Percentiles rank a stretch among this genome's conserved stretches.
These are phyloP conservation scores for Pichia sp. DNA, from an alignment of 1,139 yeast genomes.

Conservation along the genomic window DNA sequence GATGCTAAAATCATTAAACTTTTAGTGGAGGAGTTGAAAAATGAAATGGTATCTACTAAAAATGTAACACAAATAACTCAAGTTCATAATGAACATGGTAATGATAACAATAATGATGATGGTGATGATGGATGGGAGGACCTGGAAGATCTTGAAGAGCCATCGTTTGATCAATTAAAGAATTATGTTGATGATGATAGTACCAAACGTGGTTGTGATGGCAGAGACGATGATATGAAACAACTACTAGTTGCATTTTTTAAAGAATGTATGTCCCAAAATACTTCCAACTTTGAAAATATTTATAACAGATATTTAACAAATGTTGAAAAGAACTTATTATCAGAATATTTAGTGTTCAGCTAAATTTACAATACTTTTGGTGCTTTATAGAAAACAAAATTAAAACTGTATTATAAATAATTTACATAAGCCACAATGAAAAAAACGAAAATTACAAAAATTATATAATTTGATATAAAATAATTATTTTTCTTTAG, in stretches of 20 bases:
- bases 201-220: conserved; percentile 18
- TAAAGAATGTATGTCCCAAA: conserved; percentile 51
- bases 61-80: conserved; percentile 15
- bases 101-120: conserved; percentile 30
- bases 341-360: conserved; percentile 39
- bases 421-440: background rate
- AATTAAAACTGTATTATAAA: background rate
- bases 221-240: conserved; percentile 33
- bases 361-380: background rate
- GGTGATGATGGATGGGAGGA: conserved; percentile 74
- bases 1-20: conserved; percentile 68
- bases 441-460: background rate
- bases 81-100: conserved; percentile 20
- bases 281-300: conserved; percentile 47
- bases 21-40: conserved; percentile 60
- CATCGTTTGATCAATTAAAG: conserved; percentile 53
- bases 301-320: conserved; percentile 44
- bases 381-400: background rate
- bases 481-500: conserved; percentile 5
- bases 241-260: conserved; percentile 54
- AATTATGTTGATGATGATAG: conserved; percentile 38
- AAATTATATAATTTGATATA: background rate
- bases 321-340: conserved; percentile 51
- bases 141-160: conserved; percentile 57
- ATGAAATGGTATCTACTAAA: conserved; percentile 47